These are phyloP conservation scores for Pestalotiopsis fici DNA, from an alignment of 2,329 filamentous ascomycete genomes.

Conservation along the genomic window DNA sequence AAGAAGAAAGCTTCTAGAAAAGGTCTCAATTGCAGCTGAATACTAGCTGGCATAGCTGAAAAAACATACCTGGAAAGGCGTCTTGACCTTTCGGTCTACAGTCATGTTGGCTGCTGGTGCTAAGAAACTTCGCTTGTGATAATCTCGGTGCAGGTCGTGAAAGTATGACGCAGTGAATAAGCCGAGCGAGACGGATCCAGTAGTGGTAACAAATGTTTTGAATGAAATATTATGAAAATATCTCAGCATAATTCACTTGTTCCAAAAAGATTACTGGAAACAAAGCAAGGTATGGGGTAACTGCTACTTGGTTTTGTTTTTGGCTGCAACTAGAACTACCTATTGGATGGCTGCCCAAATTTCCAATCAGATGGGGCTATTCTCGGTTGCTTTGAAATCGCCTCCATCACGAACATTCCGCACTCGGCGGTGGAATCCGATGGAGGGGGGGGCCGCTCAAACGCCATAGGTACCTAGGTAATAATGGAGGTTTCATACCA, in stretches of 20 bases:
- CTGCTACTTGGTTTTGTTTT: constrained; percentile 3
- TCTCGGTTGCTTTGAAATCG: constrained; percentile 38
- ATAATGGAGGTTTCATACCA: not conserved
- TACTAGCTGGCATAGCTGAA: not conserved
- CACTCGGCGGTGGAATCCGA: constrained; percentile 5
- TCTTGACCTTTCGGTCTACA: constrained; percentile 29
- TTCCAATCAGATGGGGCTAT: constrained; percentile 5
- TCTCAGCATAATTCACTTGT: constrained; percentile 23
- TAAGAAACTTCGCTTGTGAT: constrained; percentile 8
- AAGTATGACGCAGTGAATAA: constrained; percentile 25
- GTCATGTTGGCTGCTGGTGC: constrained; percentile 23
- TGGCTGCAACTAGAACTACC: not conserved
- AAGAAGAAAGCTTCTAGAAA: not conserved
- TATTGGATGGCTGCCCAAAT: not conserved
- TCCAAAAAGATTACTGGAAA: constrained; percentile 7
- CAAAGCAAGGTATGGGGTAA: constrained; percentile 7
- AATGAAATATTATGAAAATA: constrained; percentile 23
- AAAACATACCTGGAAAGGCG: constrained; percentile 33
- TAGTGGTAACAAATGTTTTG: constrained; percentile 22
- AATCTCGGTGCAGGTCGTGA: constrained; percentile 19
- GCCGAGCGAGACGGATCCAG: constrained; percentile 20
- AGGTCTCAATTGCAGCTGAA: not conserved
- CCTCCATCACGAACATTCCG: constrained; percentile 5
- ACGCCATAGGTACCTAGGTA: not conserved
- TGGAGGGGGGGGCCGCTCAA: not conserved